Base-by-base conservation (phyloP, 2,329 filamentous ascomycete species). In the Septoria linicola region DNA sequence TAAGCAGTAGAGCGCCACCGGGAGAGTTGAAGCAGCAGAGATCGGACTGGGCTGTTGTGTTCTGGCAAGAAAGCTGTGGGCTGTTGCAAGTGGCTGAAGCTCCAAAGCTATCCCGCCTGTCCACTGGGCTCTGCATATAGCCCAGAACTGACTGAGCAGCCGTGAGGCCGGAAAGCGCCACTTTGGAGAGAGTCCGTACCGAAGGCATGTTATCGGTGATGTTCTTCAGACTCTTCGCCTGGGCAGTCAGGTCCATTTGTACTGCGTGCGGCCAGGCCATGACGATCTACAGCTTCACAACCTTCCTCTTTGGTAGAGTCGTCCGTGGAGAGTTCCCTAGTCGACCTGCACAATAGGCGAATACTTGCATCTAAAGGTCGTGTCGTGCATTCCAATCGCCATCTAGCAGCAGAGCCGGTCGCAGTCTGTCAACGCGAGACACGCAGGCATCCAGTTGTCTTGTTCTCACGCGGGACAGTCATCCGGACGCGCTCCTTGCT, bases 21-120 rank as follows among this genome's bases (percentile, higher is more conserved):
- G 86, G 86, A 17, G 80, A 76, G 63, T 87, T 87, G 73, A 89
- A 87, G 70, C 87, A 90, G 73, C 87, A 90, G 5, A 83, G 79
- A 63, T 89, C 76, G 43, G 76, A 67, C n/a, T 80, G 77, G 6
- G 71, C 69, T 2, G 81, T 81, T 4, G 77, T 80, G 63, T 84
- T 84, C 51, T 83, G 79, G 64, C 85, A 89, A 61, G 82, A 85
- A 45, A 85, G 64, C 54, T 76, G 73, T 6, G 70, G 68, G 54
- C 72, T 69, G 8, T 68, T 51, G 54, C 69, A 72, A n/a, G 64
- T 56, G 20, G 59, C 59, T 4, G 54, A 61, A 34, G 57, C 53
- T 14, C 56, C 49, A 16, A 49, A 41, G 13, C 41, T 14, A n/a
- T 37, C 25, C 17, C 39, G 48, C 4, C 53, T 39, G 7, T 30